A percentile compares a stretch with the other conserved stretches of the same genome.
Evolutionary conservation across 2,329 filamentous ascomycete species (phyloP).

Genomic region (Phaeosphaeria sp.): DNA sequence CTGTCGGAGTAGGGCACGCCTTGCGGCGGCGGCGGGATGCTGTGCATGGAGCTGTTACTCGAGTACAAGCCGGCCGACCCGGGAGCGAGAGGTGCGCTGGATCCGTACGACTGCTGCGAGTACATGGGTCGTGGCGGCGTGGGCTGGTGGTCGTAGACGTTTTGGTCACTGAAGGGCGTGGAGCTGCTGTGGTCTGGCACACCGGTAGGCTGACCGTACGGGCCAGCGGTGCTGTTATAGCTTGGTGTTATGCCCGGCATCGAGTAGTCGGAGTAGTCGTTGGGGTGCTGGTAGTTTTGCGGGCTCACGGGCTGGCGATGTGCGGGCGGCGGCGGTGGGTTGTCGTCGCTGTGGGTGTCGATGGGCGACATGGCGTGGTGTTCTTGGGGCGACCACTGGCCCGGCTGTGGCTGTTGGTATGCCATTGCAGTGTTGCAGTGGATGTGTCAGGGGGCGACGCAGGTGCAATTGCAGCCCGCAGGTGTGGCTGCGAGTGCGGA

Average conservation of each 20-base stretch:
- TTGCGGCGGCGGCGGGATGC: constrained; percentile 52
- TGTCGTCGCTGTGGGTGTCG: constrained; percentile 27
- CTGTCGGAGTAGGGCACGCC: constrained; percentile 64
- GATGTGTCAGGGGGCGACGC: neutral
- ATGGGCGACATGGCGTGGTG: constrained; percentile 26
- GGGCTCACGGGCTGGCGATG: constrained; percentile 39
- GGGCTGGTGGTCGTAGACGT: constrained; percentile 28
- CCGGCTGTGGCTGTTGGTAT: constrained; percentile 27
- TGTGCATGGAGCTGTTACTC: constrained; percentile 54
- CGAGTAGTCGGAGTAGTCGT: constrained; percentile 45
- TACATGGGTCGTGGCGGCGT: constrained; percentile 28
- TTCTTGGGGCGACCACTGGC: constrained; percentile 27
- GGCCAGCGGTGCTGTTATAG: constrained; percentile 68
- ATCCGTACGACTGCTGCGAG: constrained; percentile 28
- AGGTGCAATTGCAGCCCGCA: constrained; percentile 11
- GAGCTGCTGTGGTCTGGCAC: constrained; percentile 68
- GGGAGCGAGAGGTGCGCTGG: constrained; percentile 34
- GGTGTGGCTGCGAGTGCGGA: constrained; percentile 13
- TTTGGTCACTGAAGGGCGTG: constrained; percentile 43
- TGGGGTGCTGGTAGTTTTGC: constrained; percentile 32
- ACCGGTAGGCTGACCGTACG: constrained; percentile 57
- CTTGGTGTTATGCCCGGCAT: constrained; percentile 59
- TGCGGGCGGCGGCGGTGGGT: constrained; percentile 44
- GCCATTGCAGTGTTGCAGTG: constrained; percentile 28
- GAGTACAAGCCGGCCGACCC: constrained; percentile 45